Evolutionary conservation across 129 eudicot species (phyloP), one percentile per base, ranked within the genome.

Genomic region (Arctium lappa): DNA sequence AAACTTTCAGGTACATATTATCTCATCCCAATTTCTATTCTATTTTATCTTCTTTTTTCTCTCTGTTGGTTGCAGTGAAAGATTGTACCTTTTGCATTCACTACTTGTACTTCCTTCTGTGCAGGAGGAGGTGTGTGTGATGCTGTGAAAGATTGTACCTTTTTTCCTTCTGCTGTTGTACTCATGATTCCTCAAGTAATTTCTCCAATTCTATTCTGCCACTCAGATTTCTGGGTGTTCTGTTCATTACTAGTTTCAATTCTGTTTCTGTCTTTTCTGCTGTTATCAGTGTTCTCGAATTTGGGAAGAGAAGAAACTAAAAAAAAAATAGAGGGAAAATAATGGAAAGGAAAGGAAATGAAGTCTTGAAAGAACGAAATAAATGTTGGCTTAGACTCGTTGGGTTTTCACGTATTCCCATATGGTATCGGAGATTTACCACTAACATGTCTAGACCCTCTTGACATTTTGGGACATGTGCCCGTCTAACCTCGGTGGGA

Each of bases 121-220:
- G 87, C 79, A 78, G 80, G 12, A 22, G 27, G 27, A 22, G 27
- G 27, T 22, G 22, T 73, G 75, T 78, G 31, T 84, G 74, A 72
- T 48, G 69, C 75, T 83, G 39, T 78, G 31, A 71, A 56, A 16
- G 83, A 50, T 82, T 76, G 68, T 65, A 72, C 74, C 22, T 75
- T 75, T 75, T n/a, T 42, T 16, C 39, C 39, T 60, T 44, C 66
- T 3, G 60, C 44, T 22, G 76, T 33, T 63, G 13, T 13, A 40
- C 3, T 31, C 82, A 84, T 84, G 83, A 42, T 72, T 74, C 70
- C 29, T 84, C 87, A 84, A 34, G 87, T 84, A 84, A 84, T 60
- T 60, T n/a, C 15, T 84, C 50, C 79, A 72, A 65, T 73, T 34
- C 31, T 71, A 65, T 73, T 34, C 31, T 71, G 10, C 30, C 4